Percentiles rank a stretch among this genome's conserved stretches.
Evolutionary conservation across 1,284 basidiomycete genomes (phyloP).

Genomic region (Anthracocystis panici-leucophaei): DNA sequence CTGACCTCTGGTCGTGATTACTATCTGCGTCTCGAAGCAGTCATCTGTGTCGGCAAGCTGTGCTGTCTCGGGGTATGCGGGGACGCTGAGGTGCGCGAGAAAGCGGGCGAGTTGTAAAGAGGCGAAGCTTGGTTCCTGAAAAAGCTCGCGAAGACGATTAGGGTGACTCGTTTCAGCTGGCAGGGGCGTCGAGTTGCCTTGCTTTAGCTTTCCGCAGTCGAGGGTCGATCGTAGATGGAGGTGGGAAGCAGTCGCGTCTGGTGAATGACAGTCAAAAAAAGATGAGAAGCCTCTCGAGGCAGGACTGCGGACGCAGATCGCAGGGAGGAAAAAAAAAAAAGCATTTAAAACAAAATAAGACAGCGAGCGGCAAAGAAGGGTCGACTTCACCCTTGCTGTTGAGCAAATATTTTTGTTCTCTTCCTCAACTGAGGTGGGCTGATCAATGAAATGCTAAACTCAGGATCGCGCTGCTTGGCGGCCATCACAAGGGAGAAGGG

Average conservation of each 20-base stretch:
- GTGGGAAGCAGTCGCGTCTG: not conserved
- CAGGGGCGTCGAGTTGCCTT: not conserved
- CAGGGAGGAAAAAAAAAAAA: not conserved
- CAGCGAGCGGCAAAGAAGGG: constrained; percentile 3
- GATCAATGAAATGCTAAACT: no score
- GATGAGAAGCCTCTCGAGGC: not conserved
- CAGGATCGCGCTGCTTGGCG: no score
- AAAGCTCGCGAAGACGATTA: not conserved
- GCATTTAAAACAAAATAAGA: not conserved
- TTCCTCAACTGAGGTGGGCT: no score
- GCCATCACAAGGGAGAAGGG: no score
- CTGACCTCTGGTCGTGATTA: not conserved
- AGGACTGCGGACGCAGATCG: constrained; percentile 10
- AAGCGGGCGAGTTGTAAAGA: not conserved
- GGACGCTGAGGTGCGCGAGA: not conserved
- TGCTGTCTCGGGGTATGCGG: not conserved
- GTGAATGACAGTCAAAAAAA: not conserved
- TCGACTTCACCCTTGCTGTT: not conserved
- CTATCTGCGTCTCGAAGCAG: not conserved
- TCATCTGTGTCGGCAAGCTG: not conserved
- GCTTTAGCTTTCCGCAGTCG: constrained; percentile 1
- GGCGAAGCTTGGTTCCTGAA: no score
- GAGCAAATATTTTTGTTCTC: no score
- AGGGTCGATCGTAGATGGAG: not conserved
- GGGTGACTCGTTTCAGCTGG: not conserved